Evolutionary conservation across 805 yeast genomes (phyloP), one percentile per base, ranked within the genome.

Genomic region (Myxozyma kluyveri): DNA sequence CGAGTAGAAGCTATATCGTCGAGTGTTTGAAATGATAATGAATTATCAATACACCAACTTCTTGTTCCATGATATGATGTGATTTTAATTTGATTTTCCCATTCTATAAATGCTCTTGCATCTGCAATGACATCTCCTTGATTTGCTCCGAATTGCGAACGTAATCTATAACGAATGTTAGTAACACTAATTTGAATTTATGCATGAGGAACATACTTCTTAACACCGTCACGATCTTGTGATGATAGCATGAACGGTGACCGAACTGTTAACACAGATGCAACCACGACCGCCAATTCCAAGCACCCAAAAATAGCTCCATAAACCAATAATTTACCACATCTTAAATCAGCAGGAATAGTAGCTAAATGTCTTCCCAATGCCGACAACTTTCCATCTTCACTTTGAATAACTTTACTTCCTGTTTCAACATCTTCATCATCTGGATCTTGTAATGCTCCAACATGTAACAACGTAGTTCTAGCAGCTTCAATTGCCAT

Each of bases 221-320:
- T 86, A 31, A 84, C 78, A 41, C 74, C 76, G 47, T 84, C 91
- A 54, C 91, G 75, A 45, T 78, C 71, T 10, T 87, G 95, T 31
- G 68, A 69, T 36, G 79, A 80, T 41, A 78, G 77, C 23, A 80
- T 66, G 65, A 90, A 87, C 1, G 96, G 96, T 24, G 80, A 73
- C 2, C 93, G 90, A 9, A 83, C 75, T 14, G 89, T 79, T 37
- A 85, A 70, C 1, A 88, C 75, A 0, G 96, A 81, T 0, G 95
- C 91, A n/a, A 88, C 70, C 0, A 93, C 80, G n/a, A 89, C 72
- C 52, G 90, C 84, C 18, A 78, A 70, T 23, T 87, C 90, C 5
- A 90, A 69, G 62, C 93, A 84, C 0, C 93, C 93, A 66, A 91
- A 87, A 3, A 90, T 76, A 39, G 91, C 81, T 0, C 96, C 89